These are phyloP conservation scores for Hypoxylon sp. DNA, from an alignment of 2,329 filamentous ascomycete genomes.

Conservation along the genomic window DNA sequence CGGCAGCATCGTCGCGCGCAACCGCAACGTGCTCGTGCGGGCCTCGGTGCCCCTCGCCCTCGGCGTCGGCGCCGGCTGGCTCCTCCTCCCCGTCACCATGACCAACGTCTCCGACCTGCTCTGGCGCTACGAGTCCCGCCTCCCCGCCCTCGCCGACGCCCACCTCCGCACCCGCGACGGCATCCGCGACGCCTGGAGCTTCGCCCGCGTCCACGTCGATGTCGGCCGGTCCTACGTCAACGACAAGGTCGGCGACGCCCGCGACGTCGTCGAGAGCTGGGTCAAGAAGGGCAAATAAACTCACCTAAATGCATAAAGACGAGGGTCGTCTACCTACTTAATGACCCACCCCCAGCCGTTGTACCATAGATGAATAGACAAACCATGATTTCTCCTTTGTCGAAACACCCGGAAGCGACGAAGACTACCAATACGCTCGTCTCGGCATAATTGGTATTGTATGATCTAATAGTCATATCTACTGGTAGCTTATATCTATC, in stretches of 20 bases:
- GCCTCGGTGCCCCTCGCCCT: constrained; percentile 79
- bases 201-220: constrained; percentile 76
- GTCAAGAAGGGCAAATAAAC: constrained; percentile 85
- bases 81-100: constrained; percentile 88
- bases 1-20: constrained; percentile 87
- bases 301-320: constrained; percentile 1
- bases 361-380: constrained; percentile 44
- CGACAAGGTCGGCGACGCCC: constrained; percentile 77
- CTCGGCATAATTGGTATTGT: not conserved
- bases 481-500: not conserved
- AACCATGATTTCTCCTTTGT: constrained; percentile 26
- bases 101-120: constrained; percentile 83
- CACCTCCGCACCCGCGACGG: constrained; percentile 77
- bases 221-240: constrained; percentile 77
- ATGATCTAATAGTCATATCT: not conserved
- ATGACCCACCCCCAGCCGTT: too few relatives aligned
- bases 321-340: too few relatives aligned
- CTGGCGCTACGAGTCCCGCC: constrained; percentile 92
- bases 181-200: constrained; percentile 73
- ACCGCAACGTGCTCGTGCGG: constrained; percentile 84
- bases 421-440: not conserved
- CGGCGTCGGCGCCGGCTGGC: constrained; percentile 83
- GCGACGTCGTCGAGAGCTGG: constrained; percentile 85
- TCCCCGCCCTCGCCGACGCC: constrained; percentile 82
- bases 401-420: constrained; percentile 1